Base-by-base conservation (phyloP, 2,329 filamentous ascomycete genomes). In the Diaporthe batatas region DNA sequence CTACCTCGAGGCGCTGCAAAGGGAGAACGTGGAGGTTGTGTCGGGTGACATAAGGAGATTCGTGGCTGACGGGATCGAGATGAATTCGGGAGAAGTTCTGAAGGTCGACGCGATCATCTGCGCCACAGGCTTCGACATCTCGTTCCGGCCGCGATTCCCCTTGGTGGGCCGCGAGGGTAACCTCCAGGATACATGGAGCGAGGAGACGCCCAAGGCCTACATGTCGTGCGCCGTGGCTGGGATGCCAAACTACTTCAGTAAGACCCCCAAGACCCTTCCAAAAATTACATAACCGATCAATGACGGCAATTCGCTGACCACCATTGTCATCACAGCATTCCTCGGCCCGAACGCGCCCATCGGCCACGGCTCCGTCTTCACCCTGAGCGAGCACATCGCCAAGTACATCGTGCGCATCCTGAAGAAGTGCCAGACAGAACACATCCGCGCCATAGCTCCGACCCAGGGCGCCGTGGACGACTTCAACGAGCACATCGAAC, bases 111-210 rank as follows among this genome's bases (percentile, higher is more conserved):
- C 84, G 16, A 85, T 91, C 29, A 82, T 91, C 62, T 89, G 87
- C 73, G 88, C 88, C n/a, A 90, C 88, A 0, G 88, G 88, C 1
- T 90, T 89, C 76, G 84, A 90, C 75, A 85, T 85, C 6, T 87
- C 86, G 1, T 89, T 89, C 77, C 78, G 82, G 10, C 87, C 88
- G 3, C 82, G 85, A 0, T 89, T 88, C 73, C 87, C 86, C 0
- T 79, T 89, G 23, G 78, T 86, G 7, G 87, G 86, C 12, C 81
- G 84, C 29, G 76, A 82, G n/a, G 87, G 86, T 23, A 86, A 89
- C 74, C 81, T 90, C 42, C 86, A 86, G 74, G 84, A 88, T 49
- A 80, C 77, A 21, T 88, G 88, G 86, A 77, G 76, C 54, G 74
- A 80, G 7, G 80, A 83, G 54, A 79, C 79, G 3, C 86, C 87